Conservation (phyloP, 352 stramenopile genomes). For the Pythium sukuiense region DNA sequence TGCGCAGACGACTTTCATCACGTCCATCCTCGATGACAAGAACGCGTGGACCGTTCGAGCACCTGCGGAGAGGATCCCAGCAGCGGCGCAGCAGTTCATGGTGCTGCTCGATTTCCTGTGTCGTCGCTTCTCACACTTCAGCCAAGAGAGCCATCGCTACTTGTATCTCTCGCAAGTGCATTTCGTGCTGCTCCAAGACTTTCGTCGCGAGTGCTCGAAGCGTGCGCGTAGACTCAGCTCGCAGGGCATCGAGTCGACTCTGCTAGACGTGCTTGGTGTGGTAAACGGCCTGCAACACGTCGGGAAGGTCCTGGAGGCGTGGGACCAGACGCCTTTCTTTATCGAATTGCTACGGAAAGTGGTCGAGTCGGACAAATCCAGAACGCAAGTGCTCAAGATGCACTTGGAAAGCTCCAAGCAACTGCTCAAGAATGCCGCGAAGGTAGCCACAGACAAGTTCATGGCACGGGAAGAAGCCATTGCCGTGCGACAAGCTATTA, state of each 20-base stretch:
- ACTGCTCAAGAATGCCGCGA: conserved; percentile 43
- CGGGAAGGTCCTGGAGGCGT: conserved; percentile 38
- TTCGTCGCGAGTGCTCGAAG: conserved; percentile 23
- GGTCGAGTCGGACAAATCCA: conserved; percentile 51
- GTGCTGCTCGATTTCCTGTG: conserved; percentile 69
- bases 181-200: conserved; percentile 41
- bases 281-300: conserved; percentile 55
- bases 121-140: conserved; percentile 61
- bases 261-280: conserved; percentile 41
- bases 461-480: conserved; percentile 67
- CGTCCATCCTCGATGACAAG: conserved; percentile 8
- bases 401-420: conserved; percentile 58
- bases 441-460: conserved; percentile 51
- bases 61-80: background rate
- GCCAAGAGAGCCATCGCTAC: conserved; percentile 63
- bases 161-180: conserved; percentile 80
- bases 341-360: conserved; percentile 65
- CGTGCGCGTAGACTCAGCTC: conserved; percentile 10
- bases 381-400: conserved; percentile 57
- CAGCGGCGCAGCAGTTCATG: conserved; percentile 37
- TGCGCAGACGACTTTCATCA: conserved; percentile 38
- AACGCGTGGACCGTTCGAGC: conserved; percentile 12
- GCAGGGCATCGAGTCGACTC: conserved; percentile 6
- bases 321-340: conserved; percentile 71
- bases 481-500: conserved; percentile 65